These are phyloP conservation scores for Solanum chacoense DNA, from an alignment of 305 asterid species.

Conservation along the genomic window DNA sequence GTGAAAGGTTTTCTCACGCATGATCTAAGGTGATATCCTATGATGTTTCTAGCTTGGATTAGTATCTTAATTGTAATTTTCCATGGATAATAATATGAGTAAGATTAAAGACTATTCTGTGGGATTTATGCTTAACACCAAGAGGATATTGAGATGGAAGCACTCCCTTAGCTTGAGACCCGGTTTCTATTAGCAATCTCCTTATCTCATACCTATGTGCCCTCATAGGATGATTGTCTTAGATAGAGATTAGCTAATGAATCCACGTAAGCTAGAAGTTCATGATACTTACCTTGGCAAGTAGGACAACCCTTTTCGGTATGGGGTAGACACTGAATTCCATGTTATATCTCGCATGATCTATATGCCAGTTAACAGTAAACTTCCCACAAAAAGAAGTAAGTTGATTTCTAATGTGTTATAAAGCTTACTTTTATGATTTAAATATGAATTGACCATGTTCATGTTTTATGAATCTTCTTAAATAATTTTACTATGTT, in stretches of 20 bases:
- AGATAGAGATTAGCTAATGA: background rate
- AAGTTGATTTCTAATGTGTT: background rate
- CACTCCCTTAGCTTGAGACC: background rate
- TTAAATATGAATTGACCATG: background rate
- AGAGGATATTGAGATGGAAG: background rate
- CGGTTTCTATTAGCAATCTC: background rate
- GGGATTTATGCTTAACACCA: background rate
- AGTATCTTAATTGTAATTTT: too few species aligned
- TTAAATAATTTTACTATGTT: background rate
- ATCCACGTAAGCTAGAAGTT: background rate
- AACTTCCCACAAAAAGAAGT: background rate
- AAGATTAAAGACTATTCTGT: background rate
- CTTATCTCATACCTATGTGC: background rate
- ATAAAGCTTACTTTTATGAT: background rate
- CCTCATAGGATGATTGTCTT: background rate
- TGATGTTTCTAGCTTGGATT: background rate
- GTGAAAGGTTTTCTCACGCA: background rate
- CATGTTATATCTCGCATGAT: background rate
- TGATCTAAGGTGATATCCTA: background rate
- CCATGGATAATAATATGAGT: background rate
- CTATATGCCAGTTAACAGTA: background rate
- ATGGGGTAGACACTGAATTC: background rate
- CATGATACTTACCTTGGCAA: background rate
- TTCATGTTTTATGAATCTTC: background rate
- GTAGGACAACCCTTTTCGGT: background rate